Conservation (phyloP, 2,329 filamentous ascomycete species). For the Dactylella cylindrospora region DNA sequence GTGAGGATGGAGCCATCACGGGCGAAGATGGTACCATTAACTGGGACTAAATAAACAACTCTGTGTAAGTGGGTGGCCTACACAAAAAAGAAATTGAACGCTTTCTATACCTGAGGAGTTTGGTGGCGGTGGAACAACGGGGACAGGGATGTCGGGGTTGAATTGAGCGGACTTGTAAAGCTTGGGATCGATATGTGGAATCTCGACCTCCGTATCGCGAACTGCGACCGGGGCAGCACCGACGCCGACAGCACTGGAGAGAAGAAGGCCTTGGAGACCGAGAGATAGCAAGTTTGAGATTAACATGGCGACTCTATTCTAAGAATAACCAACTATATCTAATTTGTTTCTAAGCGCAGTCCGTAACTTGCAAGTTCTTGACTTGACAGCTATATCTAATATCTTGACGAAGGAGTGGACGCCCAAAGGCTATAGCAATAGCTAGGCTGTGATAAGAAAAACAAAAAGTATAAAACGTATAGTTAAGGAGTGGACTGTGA, state of each 20-base stretch:
- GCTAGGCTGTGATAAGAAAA: no score
- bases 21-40: slow-evolving; percentile 5
- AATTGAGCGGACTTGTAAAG: slow-evolving; percentile 19
- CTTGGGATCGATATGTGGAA: slow-evolving; percentile 3
- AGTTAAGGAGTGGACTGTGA: slow-evolving; percentile 20
- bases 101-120: slow-evolving; percentile 13
- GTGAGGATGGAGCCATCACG: background rate
- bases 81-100: no score
- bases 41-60: slow-evolving; percentile 2
- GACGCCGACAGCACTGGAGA: slow-evolving; percentile 1
- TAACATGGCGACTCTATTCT: no score
- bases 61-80: no score
- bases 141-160: slow-evolving; percentile 35
- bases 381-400: no score
- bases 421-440: no score
- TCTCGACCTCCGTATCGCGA: no score
- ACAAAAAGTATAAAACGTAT: no score
- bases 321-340: no score
- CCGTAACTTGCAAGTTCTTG: no score
- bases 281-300: slow-evolving; percentile 9
- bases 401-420: no score
- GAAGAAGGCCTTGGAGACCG: slow-evolving; percentile 8
- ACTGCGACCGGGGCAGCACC: slow-evolving; percentile 12
- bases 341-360: no score
- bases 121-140: slow-evolving; percentile 13